Base-by-base conservation (phyloP, 2,329 filamentous ascomycete genomes). In the Colletotrichum sp. region DNA sequence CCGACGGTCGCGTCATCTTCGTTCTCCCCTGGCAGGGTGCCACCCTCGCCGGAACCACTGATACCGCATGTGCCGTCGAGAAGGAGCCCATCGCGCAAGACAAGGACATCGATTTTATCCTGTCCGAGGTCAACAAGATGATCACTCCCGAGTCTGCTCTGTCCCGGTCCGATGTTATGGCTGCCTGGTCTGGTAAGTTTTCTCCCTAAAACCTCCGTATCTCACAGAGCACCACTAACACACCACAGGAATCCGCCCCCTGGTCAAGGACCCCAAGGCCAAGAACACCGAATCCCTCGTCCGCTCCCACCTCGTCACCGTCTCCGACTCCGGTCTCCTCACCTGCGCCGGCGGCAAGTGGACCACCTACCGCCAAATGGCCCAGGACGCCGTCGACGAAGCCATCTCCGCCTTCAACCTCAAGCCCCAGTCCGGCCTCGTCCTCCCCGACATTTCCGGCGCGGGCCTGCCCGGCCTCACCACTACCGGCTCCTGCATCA, bases 331-430 rank as follows among this genome's bases (percentile, higher is more conserved):
- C 2, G 95, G 94, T 16, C 90, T 97, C 18, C 87, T 97, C 79
- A 96, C 95, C 68, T 95, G 94, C 83, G 94, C 94, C 39, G 95
- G 95, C 79, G 95, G 95, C 77, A 97, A 96, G 86, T 96, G 95
- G 95, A 97, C 95, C 7, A 97, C 95, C 13, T 97, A 96, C 86
- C 93, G 95, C 71, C 94, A 96, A 83, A 97, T 97, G 95, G 93
- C 95, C 68, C 94, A 97, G 84, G 94, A 96, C 81, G 94, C 94
- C 64, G 95, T 97, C 77, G 94, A 96, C 81, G 93, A 95, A 81
- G 95, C 95, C 32, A 90, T 96, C 84, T 87, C 89, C 77, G 87
- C 90, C 67, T 96, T 95, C 83, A 83, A 87, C 52, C 89, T 96
- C 32, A 84, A 87, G 67, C 86, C 93, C 7, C 84, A 84, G 10